These are phyloP conservation scores for Biscutella auriculata DNA, from an alignment of 441 rosid species.

Conservation along the genomic window DNA sequence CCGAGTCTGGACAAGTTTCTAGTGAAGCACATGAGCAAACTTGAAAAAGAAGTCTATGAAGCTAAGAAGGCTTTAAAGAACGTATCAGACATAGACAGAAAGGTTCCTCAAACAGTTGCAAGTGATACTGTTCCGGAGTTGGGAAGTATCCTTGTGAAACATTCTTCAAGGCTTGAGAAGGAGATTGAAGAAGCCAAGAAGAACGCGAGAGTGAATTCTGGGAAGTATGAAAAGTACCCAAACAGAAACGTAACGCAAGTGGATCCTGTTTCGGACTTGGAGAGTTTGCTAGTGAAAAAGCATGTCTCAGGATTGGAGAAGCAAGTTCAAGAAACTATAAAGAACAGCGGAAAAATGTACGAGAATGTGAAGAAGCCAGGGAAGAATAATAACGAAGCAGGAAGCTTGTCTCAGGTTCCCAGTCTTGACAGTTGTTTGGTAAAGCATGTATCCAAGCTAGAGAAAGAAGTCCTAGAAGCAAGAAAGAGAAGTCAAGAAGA, in stretches of 20 bases:
- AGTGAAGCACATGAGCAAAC: constrained; percentile 71
- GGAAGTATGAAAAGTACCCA: constrained; percentile 15
- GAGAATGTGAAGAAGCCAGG: constrained; percentile 28
- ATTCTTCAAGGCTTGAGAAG: constrained; percentile 37
- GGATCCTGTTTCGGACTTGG: constrained; percentile 33
- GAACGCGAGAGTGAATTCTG: constrained; percentile 20
- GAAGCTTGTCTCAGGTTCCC: constrained; percentile 25
- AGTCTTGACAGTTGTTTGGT: constrained; percentile 43
- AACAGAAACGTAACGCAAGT: constrained; percentile 14
- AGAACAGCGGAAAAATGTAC: constrained; percentile 18
- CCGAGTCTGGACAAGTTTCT: constrained; percentile 71
- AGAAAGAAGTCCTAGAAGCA: constrained; percentile 56
- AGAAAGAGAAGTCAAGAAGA: constrained; percentile 28
- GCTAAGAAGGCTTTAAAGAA: constrained; percentile 35
- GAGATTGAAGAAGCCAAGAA: constrained; percentile 59
- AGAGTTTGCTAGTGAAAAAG: constrained; percentile 33
- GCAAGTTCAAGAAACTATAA: constrained; percentile 30
- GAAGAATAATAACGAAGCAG: too few relatives aligned
- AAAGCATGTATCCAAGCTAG: constrained; percentile 47
- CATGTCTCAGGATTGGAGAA: constrained; percentile 35
- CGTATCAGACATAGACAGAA: constrained; percentile 8
- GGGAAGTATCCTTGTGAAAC: constrained; percentile 54
- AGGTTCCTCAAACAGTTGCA: constrained; percentile 12
- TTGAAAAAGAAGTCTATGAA: constrained; percentile 76
- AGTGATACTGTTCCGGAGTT: constrained; percentile 28